A percentile compares a stretch with the other conserved stretches of the same genome.
Evolutionary conservation across 163 green algal genomes (phyloP).

Genomic region (Prototheca wickerhamii): DNA sequence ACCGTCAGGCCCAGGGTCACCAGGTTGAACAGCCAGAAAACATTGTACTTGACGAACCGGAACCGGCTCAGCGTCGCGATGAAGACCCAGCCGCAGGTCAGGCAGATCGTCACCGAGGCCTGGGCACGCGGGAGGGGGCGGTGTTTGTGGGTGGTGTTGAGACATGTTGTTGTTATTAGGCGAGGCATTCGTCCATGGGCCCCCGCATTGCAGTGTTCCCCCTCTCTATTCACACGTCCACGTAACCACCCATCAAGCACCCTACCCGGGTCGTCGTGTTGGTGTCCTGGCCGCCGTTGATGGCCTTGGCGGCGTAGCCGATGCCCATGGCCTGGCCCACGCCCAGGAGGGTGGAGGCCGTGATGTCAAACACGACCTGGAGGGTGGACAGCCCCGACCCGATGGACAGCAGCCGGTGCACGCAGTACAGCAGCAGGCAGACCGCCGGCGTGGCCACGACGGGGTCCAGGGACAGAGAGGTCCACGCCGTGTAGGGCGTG

Average conservation of each 20-base stretch:
- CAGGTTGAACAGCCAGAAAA: not conserved
- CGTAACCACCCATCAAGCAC: not conserved
- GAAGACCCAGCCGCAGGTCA: not conserved
- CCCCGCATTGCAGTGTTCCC: too few species aligned
- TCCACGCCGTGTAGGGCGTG: not conserved
- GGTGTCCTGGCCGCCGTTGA: constrained; percentile 9
- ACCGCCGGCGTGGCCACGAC: not conserved
- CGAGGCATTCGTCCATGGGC: too few species aligned
- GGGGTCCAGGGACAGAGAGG: constrained; percentile 3
- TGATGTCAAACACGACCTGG: not conserved
- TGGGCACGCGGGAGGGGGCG: not conserved
- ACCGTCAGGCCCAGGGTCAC: constrained; percentile 5
- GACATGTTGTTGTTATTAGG: too few species aligned
- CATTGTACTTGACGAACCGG: not conserved
- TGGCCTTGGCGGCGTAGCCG: not conserved
- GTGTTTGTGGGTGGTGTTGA: not conserved
- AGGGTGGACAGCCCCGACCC: constrained; percentile 1
- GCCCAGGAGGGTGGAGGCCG: not conserved
- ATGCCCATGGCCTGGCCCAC: not conserved
- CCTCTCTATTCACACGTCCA: too few species aligned
- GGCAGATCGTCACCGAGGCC: not conserved
- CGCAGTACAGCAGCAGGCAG: constrained; percentile 7
- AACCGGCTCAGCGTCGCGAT: constrained; percentile 6
- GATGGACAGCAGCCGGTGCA: constrained; percentile 4
- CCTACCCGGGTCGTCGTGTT: not conserved